A percentile compares a stretch with the other conserved stretches of the same genome.
Evolutionary conservation across 768 basidiomycete species (phyloP).

Genomic region (Collybia mongolica): DNA sequence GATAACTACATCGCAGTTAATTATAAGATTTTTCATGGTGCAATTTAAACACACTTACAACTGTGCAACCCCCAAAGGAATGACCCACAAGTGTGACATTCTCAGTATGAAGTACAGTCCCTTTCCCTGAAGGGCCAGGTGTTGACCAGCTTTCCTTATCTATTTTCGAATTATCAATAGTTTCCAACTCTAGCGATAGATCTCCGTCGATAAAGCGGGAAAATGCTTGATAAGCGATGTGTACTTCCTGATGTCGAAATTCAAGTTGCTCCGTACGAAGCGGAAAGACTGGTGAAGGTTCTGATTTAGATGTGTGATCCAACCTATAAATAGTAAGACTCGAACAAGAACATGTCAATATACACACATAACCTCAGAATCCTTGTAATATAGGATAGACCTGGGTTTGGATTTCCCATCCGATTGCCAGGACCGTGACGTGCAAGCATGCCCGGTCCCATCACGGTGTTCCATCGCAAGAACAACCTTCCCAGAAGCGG

Average conservation of each 20-base stretch:
- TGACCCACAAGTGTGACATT: conserved; percentile 42
- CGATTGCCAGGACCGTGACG: conserved; percentile 31
- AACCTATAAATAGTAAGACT: conserved; percentile 19
- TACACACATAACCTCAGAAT: conserved; percentile 54
- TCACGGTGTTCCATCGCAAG: conserved; percentile 84
- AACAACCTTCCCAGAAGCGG: conserved; percentile 78
- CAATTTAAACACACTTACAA: conserved; percentile 26
- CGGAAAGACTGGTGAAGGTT: conserved; percentile 31
- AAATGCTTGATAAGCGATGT: conserved; percentile 61
- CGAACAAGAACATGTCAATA: background rate
- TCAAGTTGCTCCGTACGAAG: conserved; percentile 70
- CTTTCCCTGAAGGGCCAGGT: conserved; percentile 16
- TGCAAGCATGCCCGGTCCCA: conserved; percentile 62
- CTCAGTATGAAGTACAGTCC: conserved; percentile 28
- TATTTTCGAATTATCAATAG: conserved; percentile 31
- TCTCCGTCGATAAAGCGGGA: conserved; percentile 44
- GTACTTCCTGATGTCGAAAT: conserved; percentile 69
- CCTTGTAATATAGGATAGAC: conserved; percentile 50
- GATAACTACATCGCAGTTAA: conserved; percentile 43
- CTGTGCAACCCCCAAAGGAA: conserved; percentile 47
- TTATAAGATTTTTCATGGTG: background rate
- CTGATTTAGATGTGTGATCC: conserved; percentile 21
- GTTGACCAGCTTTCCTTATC: conserved; percentile 41
- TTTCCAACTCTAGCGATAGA: conserved; percentile 29
- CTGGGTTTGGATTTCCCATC: conserved; percentile 23